Evolutionary conservation across 2,329 filamentous ascomycete species (phyloP).

Genomic region (Lachnellula suecica): DNA sequence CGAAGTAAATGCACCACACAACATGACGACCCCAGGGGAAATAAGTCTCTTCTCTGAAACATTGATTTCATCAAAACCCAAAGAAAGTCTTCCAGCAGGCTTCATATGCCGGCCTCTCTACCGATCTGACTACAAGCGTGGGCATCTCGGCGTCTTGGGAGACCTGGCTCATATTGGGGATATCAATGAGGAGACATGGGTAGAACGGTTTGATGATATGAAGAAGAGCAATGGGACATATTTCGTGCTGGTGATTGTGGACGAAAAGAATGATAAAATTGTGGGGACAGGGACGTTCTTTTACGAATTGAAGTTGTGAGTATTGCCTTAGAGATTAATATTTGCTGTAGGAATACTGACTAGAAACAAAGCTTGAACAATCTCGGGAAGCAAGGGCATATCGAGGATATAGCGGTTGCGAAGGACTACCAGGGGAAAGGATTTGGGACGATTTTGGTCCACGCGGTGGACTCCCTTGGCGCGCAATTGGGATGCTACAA

Average conservation of each 20-base stretch:
- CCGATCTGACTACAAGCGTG: constrained; percentile 65
- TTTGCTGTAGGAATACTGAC: neutral
- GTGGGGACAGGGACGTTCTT: constrained; percentile 87
- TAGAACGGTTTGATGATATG: constrained; percentile 80
- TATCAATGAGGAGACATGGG: constrained; percentile 71
- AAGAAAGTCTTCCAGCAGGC: constrained; percentile 70
- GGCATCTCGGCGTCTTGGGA: constrained; percentile 85
- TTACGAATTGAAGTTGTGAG: constrained; percentile 89
- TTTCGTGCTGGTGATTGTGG: constrained; percentile 74
- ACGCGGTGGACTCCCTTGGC: constrained; percentile 85
- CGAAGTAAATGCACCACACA: too few species aligned
- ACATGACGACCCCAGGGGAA: neutral
- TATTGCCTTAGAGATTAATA: constrained; percentile 17
- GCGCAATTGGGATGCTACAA: constrained; percentile 91
- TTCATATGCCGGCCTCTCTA: constrained; percentile 81
- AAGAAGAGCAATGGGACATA: constrained; percentile 60
- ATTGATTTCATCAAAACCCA: constrained; percentile 75
- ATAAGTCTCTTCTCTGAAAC: constrained; percentile 66
- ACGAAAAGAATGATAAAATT: constrained; percentile 62
- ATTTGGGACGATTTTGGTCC: constrained; percentile 85
- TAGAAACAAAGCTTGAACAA: constrained; percentile 63
- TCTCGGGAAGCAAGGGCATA: constrained; percentile 82
- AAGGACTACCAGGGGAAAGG: constrained; percentile 97
- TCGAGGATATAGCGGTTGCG: constrained; percentile 93
- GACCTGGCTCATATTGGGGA: constrained; percentile 91